Base-by-base conservation (phyloP, 176 grass and related monocot genomes). In the Secale cereale region DNA sequence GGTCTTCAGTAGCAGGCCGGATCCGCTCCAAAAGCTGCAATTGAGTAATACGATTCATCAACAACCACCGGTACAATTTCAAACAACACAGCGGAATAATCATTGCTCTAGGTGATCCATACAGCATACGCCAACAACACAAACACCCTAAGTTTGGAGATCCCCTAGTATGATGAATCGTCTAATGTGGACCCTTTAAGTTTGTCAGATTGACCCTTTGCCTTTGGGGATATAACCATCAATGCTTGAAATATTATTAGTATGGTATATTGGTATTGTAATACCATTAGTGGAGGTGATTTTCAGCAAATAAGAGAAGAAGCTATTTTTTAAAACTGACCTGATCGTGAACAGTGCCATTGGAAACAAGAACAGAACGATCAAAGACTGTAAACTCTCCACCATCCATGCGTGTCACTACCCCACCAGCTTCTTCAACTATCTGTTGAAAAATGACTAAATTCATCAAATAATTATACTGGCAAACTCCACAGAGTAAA, bases 351-450 rank as follows among this genome's bases (percentile, higher is more conserved):
- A 91, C 67, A 59, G 35, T 15, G 6, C 93, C 93, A 79, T 94
- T 98, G 71, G 93, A 98, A 45, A 95, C 96, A 82, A 98, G 71
- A 78, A 98, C 91, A 45, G 96, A 98, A 35, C 96, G 93, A 87
- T 98, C 96, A 72, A 98, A 98, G 33, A 98, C 93, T 9, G 93
- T 98, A 82, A 91, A 98, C 76, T 89, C 65, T 79, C 89, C 93
- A 77, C 96, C 93, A 87, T 98, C 96, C 91, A 98, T 92, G 85
- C 93, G 78, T 72, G 93, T 81, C 36, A 98, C 96, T 50, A 78
- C 83, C 15, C 96, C 96, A 81, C 96, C 96, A 76, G 96, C 91
- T 90, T 95, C 93, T 93, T 98, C 96, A 73, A 94, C 93, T 85
- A 98, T 95, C 96, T 98, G 81, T 74, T 83, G 32, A 22, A 56